These are phyloP conservation scores for Clarireedia homoeocarpa DNA, from an alignment of 2,329 filamentous ascomycete species.

Conservation along the genomic window DNA sequence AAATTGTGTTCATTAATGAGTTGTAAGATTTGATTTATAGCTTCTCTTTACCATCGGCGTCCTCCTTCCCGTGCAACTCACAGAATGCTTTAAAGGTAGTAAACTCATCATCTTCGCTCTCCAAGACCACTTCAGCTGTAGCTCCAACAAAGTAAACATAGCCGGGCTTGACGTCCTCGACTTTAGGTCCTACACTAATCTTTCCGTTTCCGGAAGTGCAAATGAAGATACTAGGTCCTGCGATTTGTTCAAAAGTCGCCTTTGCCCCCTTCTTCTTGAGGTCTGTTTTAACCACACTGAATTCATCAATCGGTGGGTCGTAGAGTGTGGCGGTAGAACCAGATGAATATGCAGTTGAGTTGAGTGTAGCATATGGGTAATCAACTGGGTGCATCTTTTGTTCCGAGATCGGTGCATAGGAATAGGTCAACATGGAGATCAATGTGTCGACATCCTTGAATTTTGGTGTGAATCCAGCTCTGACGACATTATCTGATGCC, in stretches of 20 bases:
- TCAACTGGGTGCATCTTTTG: slow-evolving; percentile 86
- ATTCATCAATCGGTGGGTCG: slow-evolving; percentile 94
- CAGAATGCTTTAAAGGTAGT: slow-evolving; percentile 92
- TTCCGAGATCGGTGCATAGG: slow-evolving; percentile 85
- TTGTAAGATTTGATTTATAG: slow-evolving; percentile 13
- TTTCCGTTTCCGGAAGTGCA: slow-evolving; percentile 78
- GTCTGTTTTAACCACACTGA: slow-evolving; percentile 76
- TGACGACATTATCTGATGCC: slow-evolving; percentile 95
- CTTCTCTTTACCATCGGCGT: slow-evolving; percentile 20
- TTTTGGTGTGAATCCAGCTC: slow-evolving; percentile 94
- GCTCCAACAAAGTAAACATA: slow-evolving; percentile 82
- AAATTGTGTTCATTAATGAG: not conserved
- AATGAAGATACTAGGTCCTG: slow-evolving; percentile 87
- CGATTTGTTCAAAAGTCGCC: slow-evolving; percentile 78
- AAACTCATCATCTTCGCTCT: slow-evolving; percentile 66
- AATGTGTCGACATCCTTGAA: slow-evolving; percentile 94
- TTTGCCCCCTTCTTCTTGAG: slow-evolving; percentile 67
- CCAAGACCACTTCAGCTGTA: slow-evolving; percentile 72
- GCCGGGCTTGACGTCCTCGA: slow-evolving; percentile 63
- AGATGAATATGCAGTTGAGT: slow-evolving; percentile 73
- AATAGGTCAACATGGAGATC: slow-evolving; percentile 88
- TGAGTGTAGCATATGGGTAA: slow-evolving; percentile 79
- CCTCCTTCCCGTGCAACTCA: slow-evolving; percentile 53
- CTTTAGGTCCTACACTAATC: slow-evolving; percentile 78
- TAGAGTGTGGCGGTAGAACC: slow-evolving; percentile 69